Base-by-base conservation (phyloP, 1,139 yeast genomes). In the Suhomyces guaymorum region DNA sequence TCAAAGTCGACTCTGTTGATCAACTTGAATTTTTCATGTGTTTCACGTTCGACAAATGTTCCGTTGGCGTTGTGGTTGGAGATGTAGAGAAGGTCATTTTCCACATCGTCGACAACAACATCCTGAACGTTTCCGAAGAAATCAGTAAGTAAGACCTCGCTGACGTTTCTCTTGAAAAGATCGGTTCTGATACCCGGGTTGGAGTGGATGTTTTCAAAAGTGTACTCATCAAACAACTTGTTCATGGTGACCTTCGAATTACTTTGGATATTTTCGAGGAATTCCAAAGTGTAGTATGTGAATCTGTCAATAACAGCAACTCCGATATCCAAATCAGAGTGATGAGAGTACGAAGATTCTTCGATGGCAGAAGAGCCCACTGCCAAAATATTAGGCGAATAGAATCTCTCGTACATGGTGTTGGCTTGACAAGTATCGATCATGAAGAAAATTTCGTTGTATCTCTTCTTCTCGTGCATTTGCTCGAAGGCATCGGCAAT, bases 391-490 rank as follows among this genome's bases (percentile, higher is more conserved):
- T 92, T 90, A 24, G 98, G 98, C 7, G 96, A 85, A 56, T 89
- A 89, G 55, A 90, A 82, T 55, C 85, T 77, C 39, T 94, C 83
- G 61, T 86, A 92, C 98, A 92, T 92, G 13, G 98, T 88, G 61
- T 92, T 92, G 19, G 98, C 98, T 64, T 92, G 98, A 58, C 99
- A 92, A 0, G 99, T 92, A 59, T 92, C 99, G 46, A 92, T 86
- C 97, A 92, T 92, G 61, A 92, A 92, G 55, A 92, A 79, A 26
- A 92, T 87, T 66, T 94, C 98, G 52, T 90, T 89, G 63, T 92
- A 92, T 37, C 98, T 73, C 52, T 85, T 84, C 75, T 90, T 90
- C 56, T 92, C 96, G 64, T 87, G 79, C 98, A 92, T 92, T 59
- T 94, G 97, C 33, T 80, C 95, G 64, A 92, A 88, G 2, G 98